Percentiles rank a stretch among this genome's conserved stretches.
Evolutionary conservation across 2,329 filamentous ascomycete species (phyloP).

Genomic region (Exophiala bonariae): DNA sequence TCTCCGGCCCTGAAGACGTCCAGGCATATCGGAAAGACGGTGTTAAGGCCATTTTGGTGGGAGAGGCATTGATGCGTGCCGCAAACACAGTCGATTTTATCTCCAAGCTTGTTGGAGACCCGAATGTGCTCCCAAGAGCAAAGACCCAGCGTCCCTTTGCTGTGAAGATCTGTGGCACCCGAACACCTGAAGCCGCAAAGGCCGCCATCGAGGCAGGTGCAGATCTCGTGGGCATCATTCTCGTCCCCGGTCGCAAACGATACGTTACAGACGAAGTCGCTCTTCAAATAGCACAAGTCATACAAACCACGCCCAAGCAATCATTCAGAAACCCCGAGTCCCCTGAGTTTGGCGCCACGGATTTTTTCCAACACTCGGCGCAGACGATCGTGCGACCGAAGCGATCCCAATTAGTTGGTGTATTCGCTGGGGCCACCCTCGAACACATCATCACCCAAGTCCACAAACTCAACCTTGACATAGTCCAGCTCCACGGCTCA

Average conservation of each 20-base stretch:
- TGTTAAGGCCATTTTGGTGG: slow-evolving; percentile 89
- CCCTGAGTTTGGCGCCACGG: slow-evolving; percentile 47
- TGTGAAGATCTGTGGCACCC: slow-evolving; percentile 94
- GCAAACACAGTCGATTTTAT: slow-evolving; percentile 82
- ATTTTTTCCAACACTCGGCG: slow-evolving; percentile 69
- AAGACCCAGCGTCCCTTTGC: slow-evolving; percentile 54
- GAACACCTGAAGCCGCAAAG: slow-evolving; percentile 75
- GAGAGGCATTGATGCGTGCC: slow-evolving; percentile 93
- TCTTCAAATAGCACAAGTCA: slow-evolving; percentile 72
- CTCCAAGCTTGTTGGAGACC: slow-evolving; percentile 70
- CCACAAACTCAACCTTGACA: slow-evolving; percentile 72
- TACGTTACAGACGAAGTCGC: slow-evolving; percentile 78
- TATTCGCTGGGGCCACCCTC: slow-evolving; percentile 89
- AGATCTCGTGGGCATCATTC: slow-evolving; percentile 88
- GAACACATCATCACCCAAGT: slow-evolving; percentile 79
- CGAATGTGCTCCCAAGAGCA: slow-evolving; percentile 23
- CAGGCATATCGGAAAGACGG: slow-evolving; percentile 83
- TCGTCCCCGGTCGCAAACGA: slow-evolving; percentile 78
- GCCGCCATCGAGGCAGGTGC: slow-evolving; percentile 83
- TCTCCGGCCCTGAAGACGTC: slow-evolving; percentile 85
- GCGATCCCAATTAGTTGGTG: slow-evolving; percentile 81
- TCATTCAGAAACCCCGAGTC: slow-evolving; percentile 30
- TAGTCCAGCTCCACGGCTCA: slow-evolving; percentile 89
- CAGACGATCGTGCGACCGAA: slow-evolving; percentile 49
- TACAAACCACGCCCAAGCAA: slow-evolving; percentile 56